A percentile compares a stretch with the other conserved stretches of the same genome.
Evolutionary conservation across 192 early-diverging fungal species (phyloP).

Genomic region (Pilobolus umbonatus): DNA sequence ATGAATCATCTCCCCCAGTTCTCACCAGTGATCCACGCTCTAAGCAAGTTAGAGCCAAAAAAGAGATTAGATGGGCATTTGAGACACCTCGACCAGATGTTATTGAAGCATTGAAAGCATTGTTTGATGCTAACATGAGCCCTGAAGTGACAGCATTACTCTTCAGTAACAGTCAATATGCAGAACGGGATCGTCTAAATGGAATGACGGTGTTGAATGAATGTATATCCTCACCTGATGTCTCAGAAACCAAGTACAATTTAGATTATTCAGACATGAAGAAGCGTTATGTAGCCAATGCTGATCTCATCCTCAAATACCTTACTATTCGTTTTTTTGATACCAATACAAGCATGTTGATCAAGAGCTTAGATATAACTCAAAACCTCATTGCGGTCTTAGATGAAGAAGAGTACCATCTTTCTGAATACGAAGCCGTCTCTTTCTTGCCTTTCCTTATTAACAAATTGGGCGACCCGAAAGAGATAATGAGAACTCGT

Average conservation of each 20-base stretch:
- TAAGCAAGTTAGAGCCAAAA: constrained; percentile 66
- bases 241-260: constrained; percentile 31
- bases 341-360: constrained; percentile 82
- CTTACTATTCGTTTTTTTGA: constrained; percentile 87
- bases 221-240: constrained; percentile 43
- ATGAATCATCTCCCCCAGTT: constrained; percentile 44
- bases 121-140: constrained; percentile 58
- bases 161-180: constrained; percentile 83
- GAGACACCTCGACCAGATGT: constrained; percentile 63
- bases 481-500: constrained; percentile 72
- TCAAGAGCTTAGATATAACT: constrained; percentile 78
- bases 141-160: constrained; percentile 52
- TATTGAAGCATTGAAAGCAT: constrained; percentile 54
- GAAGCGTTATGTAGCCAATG: constrained; percentile 59
- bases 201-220: constrained; percentile 69
- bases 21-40: constrained; percentile 56
- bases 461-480: constrained; percentile 76
- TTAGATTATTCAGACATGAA: constrained; percentile 49
- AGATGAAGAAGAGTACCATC: constrained; percentile 55
- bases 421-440: constrained; percentile 79
- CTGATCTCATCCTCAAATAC: constrained; percentile 83
- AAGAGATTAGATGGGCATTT: constrained; percentile 72
- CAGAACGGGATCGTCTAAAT: constrained; percentile 72
- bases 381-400: constrained; percentile 67
- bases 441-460: constrained; percentile 66